phyloP scores from a whole-genome alignment of 768 basidiomycete species.

The Fomitopsis pulvina region DNA sequence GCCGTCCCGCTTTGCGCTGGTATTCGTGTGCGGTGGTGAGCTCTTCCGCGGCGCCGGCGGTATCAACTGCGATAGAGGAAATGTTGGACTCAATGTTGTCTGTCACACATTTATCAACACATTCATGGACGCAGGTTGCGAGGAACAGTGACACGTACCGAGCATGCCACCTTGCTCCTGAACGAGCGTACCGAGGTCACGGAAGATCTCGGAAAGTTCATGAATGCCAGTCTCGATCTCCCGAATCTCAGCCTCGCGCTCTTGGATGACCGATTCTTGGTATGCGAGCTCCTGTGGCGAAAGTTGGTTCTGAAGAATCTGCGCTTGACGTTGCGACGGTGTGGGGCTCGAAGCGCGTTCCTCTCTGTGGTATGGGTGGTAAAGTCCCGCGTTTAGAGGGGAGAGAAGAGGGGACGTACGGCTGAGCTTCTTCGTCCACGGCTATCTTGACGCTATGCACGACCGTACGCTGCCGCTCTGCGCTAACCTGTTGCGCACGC shows the following conservation, averaged over 20 bases:
- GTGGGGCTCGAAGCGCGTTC: conserved; percentile 27
- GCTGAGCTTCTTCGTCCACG: conserved; percentile 62
- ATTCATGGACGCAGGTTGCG: too few relatives aligned
- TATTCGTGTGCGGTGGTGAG: conserved; percentile 86
- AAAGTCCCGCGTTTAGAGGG: not conserved
- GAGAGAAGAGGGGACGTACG: conserved; percentile 16
- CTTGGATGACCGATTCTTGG: conserved; percentile 91
- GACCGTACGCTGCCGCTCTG: conserved; percentile 82
- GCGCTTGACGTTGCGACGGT: conserved; percentile 61
- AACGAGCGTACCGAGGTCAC: conserved; percentile 91
- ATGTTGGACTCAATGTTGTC: conserved; percentile 97
- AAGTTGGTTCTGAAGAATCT: conserved; percentile 63
- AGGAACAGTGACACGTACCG: conserved; percentile 45
- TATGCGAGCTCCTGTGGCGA: conserved; percentile 91
- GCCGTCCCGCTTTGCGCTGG: conserved; percentile 86
- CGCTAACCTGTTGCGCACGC: conserved; percentile 83
- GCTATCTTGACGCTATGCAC: conserved; percentile 83
- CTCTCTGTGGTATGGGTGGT: conserved; percentile 8
- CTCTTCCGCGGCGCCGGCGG: conserved; percentile 78
- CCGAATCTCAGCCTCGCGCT: conserved; percentile 90
- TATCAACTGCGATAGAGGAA: conserved; percentile 78
- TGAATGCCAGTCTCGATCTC: conserved; percentile 97
- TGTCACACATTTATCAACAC: conserved; percentile 23
- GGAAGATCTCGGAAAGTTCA: conserved; percentile 93
- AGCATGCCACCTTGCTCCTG: conserved; percentile 93